These are phyloP conservation scores for Thuidium tamariscinum DNA, from an alignment of 225 moss, liverwort and hornwort genomes.

Conservation along the genomic window DNA sequence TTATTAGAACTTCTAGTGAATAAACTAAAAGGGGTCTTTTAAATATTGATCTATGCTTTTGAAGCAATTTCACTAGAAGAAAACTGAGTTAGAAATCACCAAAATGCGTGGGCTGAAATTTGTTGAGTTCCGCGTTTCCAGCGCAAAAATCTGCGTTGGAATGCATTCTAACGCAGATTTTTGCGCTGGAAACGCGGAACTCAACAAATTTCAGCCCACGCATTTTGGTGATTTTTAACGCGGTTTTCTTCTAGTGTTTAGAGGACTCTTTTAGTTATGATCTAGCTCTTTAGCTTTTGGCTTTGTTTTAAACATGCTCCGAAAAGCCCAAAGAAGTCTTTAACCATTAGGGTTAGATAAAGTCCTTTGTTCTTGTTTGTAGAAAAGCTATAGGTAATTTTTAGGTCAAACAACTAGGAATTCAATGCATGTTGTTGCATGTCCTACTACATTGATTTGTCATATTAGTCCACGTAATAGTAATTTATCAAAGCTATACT, in stretches of 20 bases:
- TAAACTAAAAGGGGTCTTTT: rapidly evolving
- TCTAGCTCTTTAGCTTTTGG: neutral
- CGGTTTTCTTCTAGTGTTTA: too few species aligned
- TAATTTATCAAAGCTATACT: neutral
- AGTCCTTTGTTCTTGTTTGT: neutral
- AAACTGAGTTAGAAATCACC: too few species aligned
- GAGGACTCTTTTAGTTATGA: neutral
- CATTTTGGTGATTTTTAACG: too few species aligned
- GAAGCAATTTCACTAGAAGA: too few species aligned
- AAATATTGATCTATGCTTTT: neutral
- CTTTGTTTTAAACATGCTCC: neutral
- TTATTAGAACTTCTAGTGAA: too few species aligned
- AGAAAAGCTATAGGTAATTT: neutral
- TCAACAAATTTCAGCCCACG: too few species aligned
- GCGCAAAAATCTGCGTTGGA: too few species aligned
- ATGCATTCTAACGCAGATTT: too few species aligned
- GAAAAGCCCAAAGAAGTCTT: neutral
- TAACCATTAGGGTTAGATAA: too few species aligned
- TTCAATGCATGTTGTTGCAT: neutral
- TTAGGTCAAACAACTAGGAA: neutral
- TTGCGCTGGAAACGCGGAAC: too few species aligned
- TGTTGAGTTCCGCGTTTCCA: too few species aligned
- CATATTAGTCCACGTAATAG: neutral
- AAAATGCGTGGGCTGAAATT: too few species aligned
- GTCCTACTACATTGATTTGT: neutral